Percentiles rank a stretch among this genome's conserved stretches.
Conservation (phyloP, 768 basidiomycete species). For the Obba rivulosa region DNA sequence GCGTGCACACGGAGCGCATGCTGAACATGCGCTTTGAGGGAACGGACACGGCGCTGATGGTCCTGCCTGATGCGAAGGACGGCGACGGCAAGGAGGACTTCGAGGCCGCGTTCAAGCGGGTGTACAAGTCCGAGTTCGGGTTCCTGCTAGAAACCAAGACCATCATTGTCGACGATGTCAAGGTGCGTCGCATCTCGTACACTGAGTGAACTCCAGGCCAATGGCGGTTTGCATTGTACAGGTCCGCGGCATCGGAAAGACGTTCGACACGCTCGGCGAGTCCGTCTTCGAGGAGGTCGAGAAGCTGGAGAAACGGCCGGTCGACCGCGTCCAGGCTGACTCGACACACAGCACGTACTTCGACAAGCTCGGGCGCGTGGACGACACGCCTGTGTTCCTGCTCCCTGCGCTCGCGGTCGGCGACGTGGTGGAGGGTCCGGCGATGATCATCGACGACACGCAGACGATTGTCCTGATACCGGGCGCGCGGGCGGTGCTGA, state of each 20-base stretch:
- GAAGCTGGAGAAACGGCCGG: constrained; percentile 37
- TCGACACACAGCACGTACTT: constrained; percentile 72
- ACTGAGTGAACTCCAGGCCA: neutral
- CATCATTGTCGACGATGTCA: constrained; percentile 88
- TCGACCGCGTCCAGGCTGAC: constrained; percentile 40
- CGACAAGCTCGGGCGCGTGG: constrained; percentile 68
- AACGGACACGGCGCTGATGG: constrained; percentile 90
- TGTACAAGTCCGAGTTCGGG: constrained; percentile 86
- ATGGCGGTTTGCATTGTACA: constrained; percentile 19
- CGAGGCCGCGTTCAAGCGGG: constrained; percentile 70
- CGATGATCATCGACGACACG: constrained; percentile 92
- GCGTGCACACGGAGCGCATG: constrained; percentile 76
- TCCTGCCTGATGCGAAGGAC: constrained; percentile 47
- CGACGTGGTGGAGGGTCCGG: constrained; percentile 74
- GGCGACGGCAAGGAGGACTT: constrained; percentile 66
- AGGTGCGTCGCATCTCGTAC: constrained; percentile 36
- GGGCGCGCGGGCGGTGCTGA: constrained; percentile 57
- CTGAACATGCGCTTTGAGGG: constrained; percentile 93
- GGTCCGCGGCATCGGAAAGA: constrained; percentile 90
- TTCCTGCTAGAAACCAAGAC: constrained; percentile 82
- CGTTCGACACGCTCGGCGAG: constrained; percentile 73
- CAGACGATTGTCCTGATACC: constrained; percentile 92
- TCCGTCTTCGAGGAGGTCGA: constrained; percentile 76
- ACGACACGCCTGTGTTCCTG: constrained; percentile 76
- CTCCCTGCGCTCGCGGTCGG: constrained; percentile 64